Conservation (phyloP, 2,329 filamentous ascomycete species). For the Gaeumannomyces sp. region DNA sequence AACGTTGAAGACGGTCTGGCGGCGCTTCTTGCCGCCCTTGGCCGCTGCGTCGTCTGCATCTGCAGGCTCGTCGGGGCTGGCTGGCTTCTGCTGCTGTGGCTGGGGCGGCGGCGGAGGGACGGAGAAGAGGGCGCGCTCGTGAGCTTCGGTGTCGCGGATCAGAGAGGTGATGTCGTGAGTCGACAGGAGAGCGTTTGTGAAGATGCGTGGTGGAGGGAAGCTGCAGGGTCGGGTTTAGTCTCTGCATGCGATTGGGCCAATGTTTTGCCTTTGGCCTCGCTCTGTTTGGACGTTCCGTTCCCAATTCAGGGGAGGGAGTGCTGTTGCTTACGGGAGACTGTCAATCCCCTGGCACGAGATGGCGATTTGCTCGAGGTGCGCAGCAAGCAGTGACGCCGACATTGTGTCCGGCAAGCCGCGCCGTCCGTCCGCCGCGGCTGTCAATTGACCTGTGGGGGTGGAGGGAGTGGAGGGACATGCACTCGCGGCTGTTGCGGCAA, state of each 20-base stretch:
- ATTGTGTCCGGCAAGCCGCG: slow-evolving; percentile 14
- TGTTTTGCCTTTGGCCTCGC: too few species aligned
- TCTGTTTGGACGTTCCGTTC: too few species aligned
- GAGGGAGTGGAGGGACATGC: too few species aligned
- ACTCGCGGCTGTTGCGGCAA: not conserved
- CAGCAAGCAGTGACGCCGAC: slow-evolving; percentile 62
- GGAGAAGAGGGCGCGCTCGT: slow-evolving; percentile 93
- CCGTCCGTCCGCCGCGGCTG: not conserved
- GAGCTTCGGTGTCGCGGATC: slow-evolving; percentile 89
- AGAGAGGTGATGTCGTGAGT: slow-evolving; percentile 88
- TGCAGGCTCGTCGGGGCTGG: slow-evolving; percentile 25
- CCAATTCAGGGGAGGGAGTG: not conserved
- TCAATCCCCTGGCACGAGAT: slow-evolving; percentile 72
- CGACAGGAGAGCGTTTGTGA: slow-evolving; percentile 85
- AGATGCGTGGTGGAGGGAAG: slow-evolving; percentile 87
- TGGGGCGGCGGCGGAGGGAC: slow-evolving; percentile 63
- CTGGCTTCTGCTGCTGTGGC: slow-evolving; percentile 23
- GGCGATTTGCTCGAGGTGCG: slow-evolving; percentile 70
- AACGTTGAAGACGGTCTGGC: slow-evolving; percentile 62
- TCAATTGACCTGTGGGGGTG: not conserved
- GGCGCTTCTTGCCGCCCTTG: slow-evolving; percentile 40
- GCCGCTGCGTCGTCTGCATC: slow-evolving; percentile 34
- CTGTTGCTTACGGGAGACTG: slow-evolving; percentile 57
- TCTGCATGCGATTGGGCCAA: not conserved
- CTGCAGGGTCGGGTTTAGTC: slow-evolving; percentile 34